Evolutionary conservation across 768 basidiomycete species (phyloP), one percentile per base, ranked within the genome.

Genomic region (Albatrellus ellisii): DNA sequence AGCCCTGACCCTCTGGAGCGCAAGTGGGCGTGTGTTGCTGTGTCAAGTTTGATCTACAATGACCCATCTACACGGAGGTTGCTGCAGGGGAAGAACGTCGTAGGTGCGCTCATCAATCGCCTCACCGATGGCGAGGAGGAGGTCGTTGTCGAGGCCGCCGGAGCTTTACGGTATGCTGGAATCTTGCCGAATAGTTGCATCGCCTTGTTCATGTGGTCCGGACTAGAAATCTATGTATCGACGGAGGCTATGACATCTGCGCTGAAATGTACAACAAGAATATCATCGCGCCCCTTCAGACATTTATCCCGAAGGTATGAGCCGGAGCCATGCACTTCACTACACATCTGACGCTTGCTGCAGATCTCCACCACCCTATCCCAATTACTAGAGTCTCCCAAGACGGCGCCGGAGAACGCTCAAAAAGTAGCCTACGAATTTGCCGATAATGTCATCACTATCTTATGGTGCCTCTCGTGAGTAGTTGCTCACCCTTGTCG

Each of bases 181-280:
- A 39, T 44, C 51, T 41, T 52, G 26, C 15, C 38, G 17, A 27
- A 15, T n/a, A 34, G 20, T 29, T 26, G 12, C 12, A 24, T 21
- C 15, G 2, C 6, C 33, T 17, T 15, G 14, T 36, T 18, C 29
- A 15, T 14, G 10, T 22, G 22, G 8, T 43, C 20, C 27, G 21
- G 36, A 41, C 26, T 53, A 95, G 91, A 47, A 97, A 95, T 63
- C 61, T 97, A 11, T 90, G 88, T 54, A 80, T 97, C 54, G 92
- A 97, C 55, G 92, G 91, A 12, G 92, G 92, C 39, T 85, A 87
- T 56, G 90, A 95, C 49, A 84, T 95, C 36, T 92, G 91, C 53
- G 88, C 84, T 1, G 89, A 95, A 60, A 92, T 97, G 87, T 92
- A 82, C 63, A 95, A 97, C 60, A 95, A 95, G 65, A 87, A 86